Evolutionary conservation across 768 basidiomycete genomes (phyloP).

Genomic region (Leccinum subgranulosum): DNA sequence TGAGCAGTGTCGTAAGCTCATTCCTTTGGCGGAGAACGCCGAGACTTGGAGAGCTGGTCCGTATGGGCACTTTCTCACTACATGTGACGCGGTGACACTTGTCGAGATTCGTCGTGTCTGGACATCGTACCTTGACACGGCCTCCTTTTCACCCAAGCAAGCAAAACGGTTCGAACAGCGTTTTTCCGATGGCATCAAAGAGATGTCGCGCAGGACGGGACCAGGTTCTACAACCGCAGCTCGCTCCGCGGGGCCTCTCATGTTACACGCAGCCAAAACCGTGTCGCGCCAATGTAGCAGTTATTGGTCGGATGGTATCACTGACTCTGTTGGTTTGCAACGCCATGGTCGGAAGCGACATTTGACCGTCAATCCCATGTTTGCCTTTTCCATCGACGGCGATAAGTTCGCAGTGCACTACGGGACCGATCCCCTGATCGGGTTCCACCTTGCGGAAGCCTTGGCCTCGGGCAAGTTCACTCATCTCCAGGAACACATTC

Average conservation of each 20-base stretch:
- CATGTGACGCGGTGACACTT: conserved; percentile 22
- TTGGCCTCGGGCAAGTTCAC: conserved; percentile 12
- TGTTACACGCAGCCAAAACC: background rate
- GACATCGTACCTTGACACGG: conserved; percentile 16
- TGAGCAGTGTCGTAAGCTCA: conserved; percentile 27
- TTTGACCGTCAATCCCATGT: conserved; percentile 26
- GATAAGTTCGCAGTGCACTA: conserved; percentile 28
- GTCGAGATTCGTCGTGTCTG: conserved; percentile 18
- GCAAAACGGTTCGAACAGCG: conserved; percentile 9
- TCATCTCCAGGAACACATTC: background rate
- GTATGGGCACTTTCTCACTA: conserved; percentile 22
- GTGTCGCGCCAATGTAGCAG: conserved; percentile 15
- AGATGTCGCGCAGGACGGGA: background rate
- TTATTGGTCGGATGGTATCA: conserved; percentile 24
- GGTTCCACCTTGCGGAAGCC: conserved; percentile 31
- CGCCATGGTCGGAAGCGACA: background rate
- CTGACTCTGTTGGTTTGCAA: conserved; percentile 1
- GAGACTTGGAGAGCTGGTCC: conserved; percentile 24
- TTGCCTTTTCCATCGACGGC: conserved; percentile 26
- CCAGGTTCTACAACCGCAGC: conserved; percentile 4
- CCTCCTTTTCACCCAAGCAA: conserved; percentile 3
- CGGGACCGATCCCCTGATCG: conserved; percentile 26
- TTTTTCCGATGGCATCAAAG: conserved; percentile 11
- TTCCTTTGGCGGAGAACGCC: conserved; percentile 12
- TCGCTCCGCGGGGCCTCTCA: conserved; percentile 29